Base-by-base conservation (phyloP, 306 rosid genomes). In the Neltuma alba region DNA sequence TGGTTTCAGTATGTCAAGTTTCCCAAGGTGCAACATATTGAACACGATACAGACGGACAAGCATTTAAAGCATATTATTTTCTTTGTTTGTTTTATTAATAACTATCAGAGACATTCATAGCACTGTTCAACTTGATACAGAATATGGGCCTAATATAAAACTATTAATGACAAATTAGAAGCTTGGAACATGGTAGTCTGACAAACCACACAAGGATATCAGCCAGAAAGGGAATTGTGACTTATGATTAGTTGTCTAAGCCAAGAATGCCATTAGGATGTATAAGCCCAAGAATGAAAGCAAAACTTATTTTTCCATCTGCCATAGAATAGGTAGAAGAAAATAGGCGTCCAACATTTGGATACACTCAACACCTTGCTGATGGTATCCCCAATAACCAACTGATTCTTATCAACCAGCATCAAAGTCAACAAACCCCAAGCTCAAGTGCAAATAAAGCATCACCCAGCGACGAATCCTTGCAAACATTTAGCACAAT, bases 311-410 rank as follows among this genome's bases (percentile, higher is more conserved):
- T 41, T 52, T 70, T 74, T 85, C 80, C 81, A 76, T 40, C 83
- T 78, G 52, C 47, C 74, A 65, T 50, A 31, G 62, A 77, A 72
- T 44, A 77, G 69, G 61, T 47, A 79, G 82, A 73, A 71, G 54
- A 67, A 74, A 62, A 62, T 50, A 64, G 72, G 54, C 62, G 70
- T n/a, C 78, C 83, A 73, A 68, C 78, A 44, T 78, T 62, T 70
- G 76, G 79, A 20, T 71, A 74, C 48, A 84, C 62, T 37, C 83
- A 75, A 84, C 57, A 68, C 48, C 79, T 67, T 65, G 68, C 74
- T 63, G 64, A 73, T 45, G 28, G 70, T 70, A 38, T 86, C 75
- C 55, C 70, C 69, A 60, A 70, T 78, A 52, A 78, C 80, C 82
- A 75, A 71, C 74, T 70, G 57, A 6, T 47, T 62, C 45, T 66